Evolutionary conservation across 495 filamentous ascomycete species (phyloP), one percentile per base, ranked within the genome.

Genomic region (Neurospora discreta): DNA sequence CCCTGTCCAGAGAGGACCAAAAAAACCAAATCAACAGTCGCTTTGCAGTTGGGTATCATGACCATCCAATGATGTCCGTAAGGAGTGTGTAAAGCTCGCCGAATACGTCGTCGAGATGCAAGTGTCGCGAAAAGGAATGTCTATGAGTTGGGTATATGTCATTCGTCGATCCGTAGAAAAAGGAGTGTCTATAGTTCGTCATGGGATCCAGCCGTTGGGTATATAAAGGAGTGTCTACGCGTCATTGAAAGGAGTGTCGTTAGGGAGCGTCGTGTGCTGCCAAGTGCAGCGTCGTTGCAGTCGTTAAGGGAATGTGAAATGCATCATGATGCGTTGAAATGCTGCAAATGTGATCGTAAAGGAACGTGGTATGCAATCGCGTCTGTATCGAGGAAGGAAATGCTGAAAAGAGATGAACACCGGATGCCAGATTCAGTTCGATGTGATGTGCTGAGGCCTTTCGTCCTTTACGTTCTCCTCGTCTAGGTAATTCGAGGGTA

Each of bases 11-110:
- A 75, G 20, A 69, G 70, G 69, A 33, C 33, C 41, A 74, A 70
- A 60, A 65, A 77, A 43, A 39, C 5, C 41, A 20, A 18, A 36
- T 71, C 42, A 79, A 78, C 83, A 85, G 83, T 81, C 82, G 83
- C 83, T 85, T 84, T 85, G 83, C 82, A 83, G 76, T 83, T 84
- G 83, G 82, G 81, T 81, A 78, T 81, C 81, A 76, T 80, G 75
- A 76, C 80, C 77, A 77, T 80, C 77, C 72, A 70, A 41, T 67
- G 39, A 69, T 60, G 60, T 79, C 73, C 74, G 78, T 76, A 81
- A 78, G 78, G 79, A 81, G 74, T 71, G 79, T 77, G 75, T 79
- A 79, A 65, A 70, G 71, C 71, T 43, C 60, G 26, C 16, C 30
- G 36, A 60, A 39, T 67, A 18, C 38, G 36, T 71, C 70, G 44